Evolutionary conservation across 148 eudicot genomes (phyloP), one percentile per base, ranked within the genome.

Genomic region (Rhododendron ferrugineum): DNA sequence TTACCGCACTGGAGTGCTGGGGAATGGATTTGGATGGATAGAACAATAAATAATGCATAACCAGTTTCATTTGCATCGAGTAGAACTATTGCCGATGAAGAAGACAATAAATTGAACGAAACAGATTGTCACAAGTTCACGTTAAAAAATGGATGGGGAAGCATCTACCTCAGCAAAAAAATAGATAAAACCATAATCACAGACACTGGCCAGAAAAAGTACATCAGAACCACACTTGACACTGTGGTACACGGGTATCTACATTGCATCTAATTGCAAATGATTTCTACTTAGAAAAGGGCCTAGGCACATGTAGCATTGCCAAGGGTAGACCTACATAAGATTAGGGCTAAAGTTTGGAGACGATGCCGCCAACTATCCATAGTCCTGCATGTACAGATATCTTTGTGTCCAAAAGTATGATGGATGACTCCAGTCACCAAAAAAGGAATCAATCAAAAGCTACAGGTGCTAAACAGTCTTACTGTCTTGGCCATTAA

Each of bases 311-410:
- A 7, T 20, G 23, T 73, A 73, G 44, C 44, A 73, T 36, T 36
- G 44, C 44, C 78, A 16, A 40, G 28, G 52, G 28, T 23, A 23
- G 52, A 46, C 81, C 81, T 78, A 44, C 10, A 7, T 78, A 76
- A 76, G 47, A 22, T 40, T 76, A 76, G 11, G 50, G 44, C 52
- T 3, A n/a, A n/a, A n/a, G n/a, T n/a, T 37, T 3, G 5, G 79
- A 76, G 79, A 74, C 5, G 50, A 74, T 13, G n/a, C 80, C 52
- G 23, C 80, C 13, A 79, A 11, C 40, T 79, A 79, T 79, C 42
- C 40, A 30, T 52, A 26, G 44, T 79, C 66, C 81, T 46, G 32
- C 81, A 46, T 78, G 81, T n/a, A 50, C 40, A 79, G 83, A 22
- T 28, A 81, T 81, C 82, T 54, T 7, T 50, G 40, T 0, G 6